phyloP scores from a whole-genome alignment of 768 basidiomycete genomes.

The Lactarius quietus region DNA sequence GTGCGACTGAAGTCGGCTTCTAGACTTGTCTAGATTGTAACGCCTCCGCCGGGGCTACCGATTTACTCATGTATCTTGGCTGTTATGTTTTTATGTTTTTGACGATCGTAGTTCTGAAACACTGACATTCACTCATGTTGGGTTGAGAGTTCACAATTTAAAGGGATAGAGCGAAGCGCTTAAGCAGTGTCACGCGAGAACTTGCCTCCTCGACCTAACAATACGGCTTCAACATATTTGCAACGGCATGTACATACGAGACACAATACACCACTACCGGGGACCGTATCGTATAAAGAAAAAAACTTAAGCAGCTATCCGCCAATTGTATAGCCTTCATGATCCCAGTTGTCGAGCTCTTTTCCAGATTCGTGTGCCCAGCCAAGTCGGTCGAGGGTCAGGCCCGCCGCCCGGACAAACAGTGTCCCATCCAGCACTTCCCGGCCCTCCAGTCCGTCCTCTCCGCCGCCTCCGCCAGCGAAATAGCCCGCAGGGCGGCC shows the following conservation, averaged over 20 bases:
- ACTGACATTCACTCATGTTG: too few relatives aligned
- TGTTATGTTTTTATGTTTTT: too few relatives aligned
- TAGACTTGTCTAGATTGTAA: too few relatives aligned
- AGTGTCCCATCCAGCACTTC: slow-evolving; percentile 58
- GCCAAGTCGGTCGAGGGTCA: slow-evolving; percentile 40
- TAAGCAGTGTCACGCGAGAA: too few relatives aligned
- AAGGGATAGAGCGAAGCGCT: too few relatives aligned
- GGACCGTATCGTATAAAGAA: background rate
- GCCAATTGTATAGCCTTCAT: background rate
- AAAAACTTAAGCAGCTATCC: background rate
- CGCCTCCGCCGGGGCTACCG: too few relatives aligned
- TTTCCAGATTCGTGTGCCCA: slow-evolving; percentile 23
- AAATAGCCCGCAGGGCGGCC: slow-evolving; percentile 36
- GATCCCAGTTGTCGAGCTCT: slow-evolving; percentile 11
- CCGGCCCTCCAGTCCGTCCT: slow-evolving; percentile 42
- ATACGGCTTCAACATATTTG: background rate
- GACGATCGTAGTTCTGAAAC: too few relatives aligned
- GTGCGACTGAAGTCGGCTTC: slow-evolving; percentile 66
- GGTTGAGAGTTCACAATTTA: too few relatives aligned
- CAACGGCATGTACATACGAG: background rate
- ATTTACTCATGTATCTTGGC: too few relatives aligned
- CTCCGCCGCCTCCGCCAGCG: slow-evolving; percentile 24
- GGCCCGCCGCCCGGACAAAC: slow-evolving; percentile 54
- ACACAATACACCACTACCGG: too few relatives aligned
- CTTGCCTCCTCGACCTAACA: background rate